Percentiles rank a stretch among this genome's conserved stretches.
These are phyloP conservation scores for Bryum argenteum DNA, from an alignment of 225 moss, liverwort and hornwort genomes.

Conservation along the genomic window DNA sequence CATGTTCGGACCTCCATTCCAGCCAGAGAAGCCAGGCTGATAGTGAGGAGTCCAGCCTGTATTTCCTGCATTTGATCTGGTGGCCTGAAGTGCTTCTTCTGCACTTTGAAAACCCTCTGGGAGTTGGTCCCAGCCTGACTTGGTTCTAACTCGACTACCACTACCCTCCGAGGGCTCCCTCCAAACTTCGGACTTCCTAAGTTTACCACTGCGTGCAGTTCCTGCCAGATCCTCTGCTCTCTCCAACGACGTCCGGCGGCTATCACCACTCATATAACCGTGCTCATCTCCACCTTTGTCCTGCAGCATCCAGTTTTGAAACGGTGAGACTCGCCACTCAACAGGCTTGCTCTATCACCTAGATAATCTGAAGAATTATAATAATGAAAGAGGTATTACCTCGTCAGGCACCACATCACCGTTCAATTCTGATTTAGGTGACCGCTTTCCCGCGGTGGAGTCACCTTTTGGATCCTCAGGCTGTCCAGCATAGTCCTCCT, in stretches of 20 bases:
- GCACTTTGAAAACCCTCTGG: conserved; percentile 87
- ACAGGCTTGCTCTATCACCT: background rate
- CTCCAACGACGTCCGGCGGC: conserved; percentile 33
- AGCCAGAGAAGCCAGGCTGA: conserved; percentile 59
- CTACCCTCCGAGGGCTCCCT: conserved; percentile 53
- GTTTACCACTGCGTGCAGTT: conserved; percentile 44
- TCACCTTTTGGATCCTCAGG: conserved; percentile 25
- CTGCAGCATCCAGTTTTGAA: conserved; percentile 39
- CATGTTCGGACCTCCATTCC: conserved; percentile 66
- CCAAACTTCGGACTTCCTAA: conserved; percentile 58
- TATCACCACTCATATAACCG: conserved; percentile 38
- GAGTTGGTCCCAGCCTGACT: conserved; percentile 98
- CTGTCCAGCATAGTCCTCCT: conserved; percentile 23
- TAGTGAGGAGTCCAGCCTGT: conserved; percentile 64
- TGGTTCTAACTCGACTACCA: conserved; percentile 61
- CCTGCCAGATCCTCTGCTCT: conserved; percentile 44
- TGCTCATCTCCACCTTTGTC: conserved; percentile 43
- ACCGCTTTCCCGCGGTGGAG: conserved; percentile 17
- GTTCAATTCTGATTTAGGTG: conserved; percentile 36
- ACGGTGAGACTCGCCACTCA: conserved; percentile 9
- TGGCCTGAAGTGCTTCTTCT: conserved; percentile 85
- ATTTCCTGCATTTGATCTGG: conserved; percentile 64
- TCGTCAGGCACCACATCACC: conserved; percentile 31
- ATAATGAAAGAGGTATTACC: conserved; percentile 32
- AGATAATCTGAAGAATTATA: conserved; percentile 8